phyloP scores from a whole-genome alignment of 257 asterid species.

The Verbena officinalis region DNA sequence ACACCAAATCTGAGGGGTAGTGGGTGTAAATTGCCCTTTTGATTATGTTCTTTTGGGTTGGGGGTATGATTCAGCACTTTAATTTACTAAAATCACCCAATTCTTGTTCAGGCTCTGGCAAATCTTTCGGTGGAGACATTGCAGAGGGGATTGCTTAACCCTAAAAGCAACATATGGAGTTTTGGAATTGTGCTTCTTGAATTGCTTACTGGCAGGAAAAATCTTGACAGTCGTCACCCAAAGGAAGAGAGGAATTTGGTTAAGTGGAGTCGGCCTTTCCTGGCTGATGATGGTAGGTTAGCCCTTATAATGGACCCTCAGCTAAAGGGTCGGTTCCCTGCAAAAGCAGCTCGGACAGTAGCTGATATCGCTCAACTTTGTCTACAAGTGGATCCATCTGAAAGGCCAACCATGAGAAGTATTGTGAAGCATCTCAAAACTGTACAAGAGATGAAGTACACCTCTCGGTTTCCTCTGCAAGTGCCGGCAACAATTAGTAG shows the following conservation, averaged over 20 bases:
- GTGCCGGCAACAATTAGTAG: constrained; percentile 73
- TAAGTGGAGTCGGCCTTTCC: constrained; percentile 85
- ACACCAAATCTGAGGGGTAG: too few relatives aligned
- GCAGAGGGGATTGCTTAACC: constrained; percentile 82
- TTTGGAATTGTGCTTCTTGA: constrained; percentile 89
- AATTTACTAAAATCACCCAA: constrained; percentile 35
- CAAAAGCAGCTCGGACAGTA: constrained; percentile 77
- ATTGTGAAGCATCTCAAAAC: constrained; percentile 71
- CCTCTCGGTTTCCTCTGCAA: constrained; percentile 85
- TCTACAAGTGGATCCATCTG: constrained; percentile 83
- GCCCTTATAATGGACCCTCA: constrained; percentile 92
- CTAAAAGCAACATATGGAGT: constrained; percentile 95
- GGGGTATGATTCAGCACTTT: constrained; percentile 52
- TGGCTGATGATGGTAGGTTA: constrained; percentile 77
- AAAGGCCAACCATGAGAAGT: constrained; percentile 92
- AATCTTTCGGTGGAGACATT: constrained; percentile 86
- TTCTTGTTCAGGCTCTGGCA: constrained; percentile 67
- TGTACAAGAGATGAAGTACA: constrained; percentile 77
- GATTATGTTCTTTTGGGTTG: too few relatives aligned
- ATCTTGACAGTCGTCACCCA: constrained; percentile 67
- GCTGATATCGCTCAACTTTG: constrained; percentile 88
- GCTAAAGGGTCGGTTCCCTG: constrained; percentile 81
- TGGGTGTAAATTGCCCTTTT: too few relatives aligned
- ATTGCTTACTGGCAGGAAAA: constrained; percentile 86
- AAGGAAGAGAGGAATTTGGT: constrained; percentile 88